These are phyloP conservation scores for Chalara sp. DNA, from an alignment of 2,329 filamentous ascomycete species.

Conservation along the genomic window DNA sequence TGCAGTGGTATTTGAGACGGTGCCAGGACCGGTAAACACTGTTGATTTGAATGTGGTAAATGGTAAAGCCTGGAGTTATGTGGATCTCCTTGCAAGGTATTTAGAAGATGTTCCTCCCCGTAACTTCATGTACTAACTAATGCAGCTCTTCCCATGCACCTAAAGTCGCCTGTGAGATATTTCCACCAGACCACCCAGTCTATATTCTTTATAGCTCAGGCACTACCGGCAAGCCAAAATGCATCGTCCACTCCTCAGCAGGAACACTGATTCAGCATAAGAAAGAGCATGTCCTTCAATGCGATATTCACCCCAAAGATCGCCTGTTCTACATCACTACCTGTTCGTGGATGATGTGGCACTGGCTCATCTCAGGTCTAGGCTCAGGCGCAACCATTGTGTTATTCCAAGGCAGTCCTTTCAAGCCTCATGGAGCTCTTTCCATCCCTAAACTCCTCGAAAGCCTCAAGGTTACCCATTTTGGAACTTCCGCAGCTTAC, in stretches of 20 bases:
- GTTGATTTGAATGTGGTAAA: conserved; percentile 15
- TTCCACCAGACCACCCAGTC: conserved; percentile 79
- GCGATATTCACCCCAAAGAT: conserved; percentile 66
- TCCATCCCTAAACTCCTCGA: conserved; percentile 80
- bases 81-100: conserved; percentile 34
- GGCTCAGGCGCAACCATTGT: conserved; percentile 77
- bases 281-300: conserved; percentile 71
- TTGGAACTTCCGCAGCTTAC: conserved; percentile 92
- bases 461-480: conserved; percentile 78
- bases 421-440: conserved; percentile 69
- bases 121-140: too few relatives aligned
- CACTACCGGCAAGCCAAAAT: conserved; percentile 82
- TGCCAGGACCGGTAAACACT: conserved; percentile 30
- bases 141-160: background rate
- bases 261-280: conserved; percentile 94
- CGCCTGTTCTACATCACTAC: conserved; percentile 91
- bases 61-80: conserved; percentile 33
- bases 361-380: conserved; percentile 86
- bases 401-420: conserved; percentile 89
- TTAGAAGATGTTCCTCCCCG: background rate
- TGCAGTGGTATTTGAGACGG: conserved; percentile 69
- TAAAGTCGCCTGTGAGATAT: conserved; percentile 17
- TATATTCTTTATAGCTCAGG: conserved; percentile 93
- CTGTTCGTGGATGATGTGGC: conserved; percentile 99
- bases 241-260: conserved; percentile 85